phyloP scores from a whole-genome alignment of 495 filamentous ascomycete genomes.

The Usnea hakonensis region DNA sequence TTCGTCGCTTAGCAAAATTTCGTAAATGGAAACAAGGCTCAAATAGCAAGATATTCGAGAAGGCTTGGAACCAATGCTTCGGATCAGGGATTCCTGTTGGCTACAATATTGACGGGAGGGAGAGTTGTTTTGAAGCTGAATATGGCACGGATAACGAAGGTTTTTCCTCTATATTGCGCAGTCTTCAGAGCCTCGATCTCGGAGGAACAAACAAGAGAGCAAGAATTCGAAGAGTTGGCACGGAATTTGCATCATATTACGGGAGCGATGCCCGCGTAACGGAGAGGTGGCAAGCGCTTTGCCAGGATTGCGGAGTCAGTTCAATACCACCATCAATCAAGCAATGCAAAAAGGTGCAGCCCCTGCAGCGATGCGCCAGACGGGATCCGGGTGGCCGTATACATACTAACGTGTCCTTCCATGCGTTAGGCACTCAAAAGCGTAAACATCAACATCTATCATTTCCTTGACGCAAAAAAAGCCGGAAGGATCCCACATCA shows the following conservation, averaged over 20 bases:
- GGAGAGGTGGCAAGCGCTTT: slow-evolving; percentile 2
- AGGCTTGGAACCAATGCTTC: slow-evolving; percentile 5
- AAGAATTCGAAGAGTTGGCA: background rate
- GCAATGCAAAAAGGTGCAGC: background rate
- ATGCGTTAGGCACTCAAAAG: background rate
- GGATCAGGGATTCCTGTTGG: background rate
- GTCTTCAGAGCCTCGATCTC: too few relatives aligned
- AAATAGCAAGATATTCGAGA: slow-evolving; percentile 6
- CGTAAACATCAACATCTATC: slow-evolving; percentile 1
- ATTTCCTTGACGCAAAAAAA: slow-evolving; percentile 1
- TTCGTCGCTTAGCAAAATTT: slow-evolving; percentile 6
- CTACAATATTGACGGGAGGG: background rate
- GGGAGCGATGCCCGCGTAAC: background rate
- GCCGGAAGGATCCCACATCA: background rate
- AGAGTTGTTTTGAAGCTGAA: background rate
- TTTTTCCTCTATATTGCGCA: too few relatives aligned
- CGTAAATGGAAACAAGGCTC: slow-evolving; percentile 12
- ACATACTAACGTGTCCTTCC: background rate
- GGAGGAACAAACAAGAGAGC: background rate
- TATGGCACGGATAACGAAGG: background rate
- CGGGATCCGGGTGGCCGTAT: background rate
- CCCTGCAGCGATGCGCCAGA: background rate
- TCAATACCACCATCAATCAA: slow-evolving; percentile 3
- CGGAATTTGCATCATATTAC: background rate
- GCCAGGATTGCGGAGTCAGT: background rate